Evolutionary conservation across 2,329 filamentous ascomycete species (phyloP).

Genomic region (Paecilomyces variotii): DNA sequence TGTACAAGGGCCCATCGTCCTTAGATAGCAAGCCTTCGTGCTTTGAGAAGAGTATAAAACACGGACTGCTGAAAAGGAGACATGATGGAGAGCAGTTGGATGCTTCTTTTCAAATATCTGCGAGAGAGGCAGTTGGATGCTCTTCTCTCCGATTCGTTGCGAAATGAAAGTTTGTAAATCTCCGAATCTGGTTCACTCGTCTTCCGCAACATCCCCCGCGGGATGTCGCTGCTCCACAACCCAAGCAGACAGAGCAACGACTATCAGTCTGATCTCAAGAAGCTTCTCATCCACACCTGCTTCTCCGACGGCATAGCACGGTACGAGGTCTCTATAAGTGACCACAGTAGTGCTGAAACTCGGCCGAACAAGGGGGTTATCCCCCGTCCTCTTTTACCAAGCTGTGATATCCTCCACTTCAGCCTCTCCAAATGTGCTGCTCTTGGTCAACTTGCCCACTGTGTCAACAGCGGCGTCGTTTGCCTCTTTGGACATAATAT

Average conservation of each 20-base stretch:
- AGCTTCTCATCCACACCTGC: not conserved
- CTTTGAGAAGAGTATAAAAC: not conserved
- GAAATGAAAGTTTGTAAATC: not conserved
- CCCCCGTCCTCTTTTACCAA: slow-evolving; percentile 53
- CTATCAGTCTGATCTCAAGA: not conserved
- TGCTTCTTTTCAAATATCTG: slow-evolving; percentile 33
- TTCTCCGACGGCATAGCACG: not conserved
- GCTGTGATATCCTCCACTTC: slow-evolving; percentile 95
- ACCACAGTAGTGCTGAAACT: not conserved
- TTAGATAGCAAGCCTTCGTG: not conserved
- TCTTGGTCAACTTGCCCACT: slow-evolving; percentile 64
- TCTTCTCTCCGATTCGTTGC: slow-evolving; percentile 31
- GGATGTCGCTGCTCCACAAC: not conserved
- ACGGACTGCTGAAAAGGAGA: not conserved
- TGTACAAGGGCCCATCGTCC: not conserved
- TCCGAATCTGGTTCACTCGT: not conserved
- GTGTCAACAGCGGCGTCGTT: slow-evolving; percentile 43
- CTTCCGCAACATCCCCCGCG: not conserved
- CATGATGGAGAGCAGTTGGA: slow-evolving; percentile 35
- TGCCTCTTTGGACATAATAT: slow-evolving; percentile 66
- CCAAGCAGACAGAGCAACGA: not conserved
- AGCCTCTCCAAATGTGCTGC: slow-evolving; percentile 87
- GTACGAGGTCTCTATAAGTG: not conserved
- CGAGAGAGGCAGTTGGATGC: slow-evolving; percentile 35
- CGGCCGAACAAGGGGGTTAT: not conserved